A percentile compares a stretch with the other conserved stretches of the same genome.
Conservation (phyloP, 306 rosid genomes). For the Quercus dentata region DNA sequence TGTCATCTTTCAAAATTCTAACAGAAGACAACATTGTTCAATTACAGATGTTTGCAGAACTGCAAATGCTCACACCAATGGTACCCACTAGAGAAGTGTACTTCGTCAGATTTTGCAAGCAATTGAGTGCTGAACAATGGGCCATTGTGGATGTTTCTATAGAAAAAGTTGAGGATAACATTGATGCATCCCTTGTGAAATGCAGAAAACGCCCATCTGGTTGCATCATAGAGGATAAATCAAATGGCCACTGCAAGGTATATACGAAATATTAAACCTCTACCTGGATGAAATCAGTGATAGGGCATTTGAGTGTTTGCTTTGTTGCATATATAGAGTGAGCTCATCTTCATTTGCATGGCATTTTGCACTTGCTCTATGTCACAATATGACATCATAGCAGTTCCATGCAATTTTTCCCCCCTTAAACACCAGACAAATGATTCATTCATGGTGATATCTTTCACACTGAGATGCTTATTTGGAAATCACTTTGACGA, state of each 20-base stretch:
- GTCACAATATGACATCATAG: background rate
- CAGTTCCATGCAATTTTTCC: no score
- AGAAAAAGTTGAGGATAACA: constrained; percentile 85
- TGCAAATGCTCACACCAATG: constrained; percentile 94
- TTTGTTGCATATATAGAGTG: no score
- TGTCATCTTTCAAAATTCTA: background rate
- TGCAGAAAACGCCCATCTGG: constrained; percentile 96
- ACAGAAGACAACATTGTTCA: background rate
- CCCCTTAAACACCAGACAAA: background rate
- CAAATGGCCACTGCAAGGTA: constrained; percentile 98
- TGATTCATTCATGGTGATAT: background rate
- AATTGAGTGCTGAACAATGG: constrained; percentile 77
- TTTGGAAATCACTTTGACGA: background rate
- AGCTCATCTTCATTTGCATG: background rate
- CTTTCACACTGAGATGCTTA: background rate
- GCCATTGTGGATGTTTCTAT: constrained; percentile 87
- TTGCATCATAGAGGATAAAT: constrained; percentile 90
- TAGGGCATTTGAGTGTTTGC: no score
- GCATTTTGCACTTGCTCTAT: background rate
- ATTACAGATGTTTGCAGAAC: constrained; percentile 89
- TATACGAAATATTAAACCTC: no score
- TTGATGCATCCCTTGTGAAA: constrained; percentile 74
- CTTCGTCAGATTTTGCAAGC: constrained; percentile 81
- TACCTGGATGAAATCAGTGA: no score
- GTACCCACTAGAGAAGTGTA: constrained; percentile 91